Percentiles rank a stretch among this genome's conserved stretches.
phyloP scores from a whole-genome alignment of 495 filamentous ascomycete species.

The Cenococcum geophilum region DNA sequence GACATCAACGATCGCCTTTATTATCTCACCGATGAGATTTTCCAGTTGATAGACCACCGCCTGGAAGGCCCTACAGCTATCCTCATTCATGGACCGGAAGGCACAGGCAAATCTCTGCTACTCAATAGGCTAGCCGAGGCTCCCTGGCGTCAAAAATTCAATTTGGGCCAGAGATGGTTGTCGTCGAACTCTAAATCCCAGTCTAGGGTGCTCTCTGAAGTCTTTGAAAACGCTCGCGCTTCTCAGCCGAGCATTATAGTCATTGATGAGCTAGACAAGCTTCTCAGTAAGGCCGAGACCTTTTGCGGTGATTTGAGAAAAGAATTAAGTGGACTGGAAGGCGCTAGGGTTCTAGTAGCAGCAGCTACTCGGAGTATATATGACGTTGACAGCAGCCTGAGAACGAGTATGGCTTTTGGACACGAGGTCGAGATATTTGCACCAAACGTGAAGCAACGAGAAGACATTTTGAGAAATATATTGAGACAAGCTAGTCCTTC shows the following conservation, averaged over 20 bases:
- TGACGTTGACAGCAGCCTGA: constrained; percentile 65
- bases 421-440: constrained; percentile 74
- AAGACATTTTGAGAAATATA: constrained; percentile 56
- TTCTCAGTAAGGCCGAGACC: constrained; percentile 56
- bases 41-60: constrained; percentile 41
- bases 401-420: constrained; percentile 15
- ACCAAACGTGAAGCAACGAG: constrained; percentile 48
- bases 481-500: constrained; percentile 5
- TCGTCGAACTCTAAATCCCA: constrained; percentile 36
- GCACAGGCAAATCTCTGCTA: constrained; percentile 75
- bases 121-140: constrained; percentile 59
- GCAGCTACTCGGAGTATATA: constrained; percentile 66
- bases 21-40: constrained; percentile 49
- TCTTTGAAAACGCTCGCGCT: constrained; percentile 64
- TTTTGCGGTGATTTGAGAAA: constrained; percentile 38
- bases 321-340: constrained; percentile 42
- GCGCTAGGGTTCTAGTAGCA: constrained; percentile 56
- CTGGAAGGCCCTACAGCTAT: constrained; percentile 38
- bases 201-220: constrained; percentile 47
- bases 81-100: constrained; percentile 73
- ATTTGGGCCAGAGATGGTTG: constrained; percentile 53
- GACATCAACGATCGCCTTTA: constrained; percentile 62
- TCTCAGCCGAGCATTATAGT: constrained; percentile 75
- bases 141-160: constrained; percentile 62
- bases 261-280: constrained; percentile 71